phyloP scores from a whole-genome alignment of 768 basidiomycete species.

The Clitopilus hobsonii region DNA sequence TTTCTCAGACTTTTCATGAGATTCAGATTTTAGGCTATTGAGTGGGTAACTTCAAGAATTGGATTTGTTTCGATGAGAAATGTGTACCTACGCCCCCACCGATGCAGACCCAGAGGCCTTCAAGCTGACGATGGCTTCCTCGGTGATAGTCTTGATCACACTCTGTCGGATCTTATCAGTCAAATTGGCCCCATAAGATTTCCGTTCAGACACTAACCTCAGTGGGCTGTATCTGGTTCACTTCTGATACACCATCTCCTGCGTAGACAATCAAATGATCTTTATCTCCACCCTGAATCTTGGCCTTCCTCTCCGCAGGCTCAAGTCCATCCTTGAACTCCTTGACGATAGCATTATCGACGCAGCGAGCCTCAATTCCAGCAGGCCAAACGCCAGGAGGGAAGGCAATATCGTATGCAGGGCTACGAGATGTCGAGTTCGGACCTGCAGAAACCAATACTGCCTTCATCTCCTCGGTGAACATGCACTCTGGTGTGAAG shows the following conservation, averaged over 20 bases:
- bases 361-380: conserved; percentile 38
- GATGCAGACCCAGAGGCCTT: too few species aligned
- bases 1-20: too few species aligned
- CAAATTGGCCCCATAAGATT: too few species aligned
- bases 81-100: too few species aligned
- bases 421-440: conserved; percentile 32
- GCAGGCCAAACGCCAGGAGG: conserved; percentile 37
- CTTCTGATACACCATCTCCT: background rate
- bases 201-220: background rate
- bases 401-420: conserved; percentile 38
- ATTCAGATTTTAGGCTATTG: too few species aligned
- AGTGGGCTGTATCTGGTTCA: background rate
- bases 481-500: conserved; percentile 42
- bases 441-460: conserved; percentile 18
- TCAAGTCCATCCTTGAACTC: conserved; percentile 25
- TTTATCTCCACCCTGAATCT: background rate
- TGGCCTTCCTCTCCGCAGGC: conserved; percentile 14
- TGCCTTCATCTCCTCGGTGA: conserved; percentile 16
- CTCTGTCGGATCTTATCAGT: too few species aligned
- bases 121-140: too few species aligned
- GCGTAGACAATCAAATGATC: conserved; percentile 2
- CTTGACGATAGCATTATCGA: conserved; percentile 31
- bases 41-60: too few species aligned
- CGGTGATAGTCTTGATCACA: too few species aligned
- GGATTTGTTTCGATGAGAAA: too few species aligned